Conservation (phyloP, 1,284 basidiomycete species). For the Earliella scabrosa region DNA sequence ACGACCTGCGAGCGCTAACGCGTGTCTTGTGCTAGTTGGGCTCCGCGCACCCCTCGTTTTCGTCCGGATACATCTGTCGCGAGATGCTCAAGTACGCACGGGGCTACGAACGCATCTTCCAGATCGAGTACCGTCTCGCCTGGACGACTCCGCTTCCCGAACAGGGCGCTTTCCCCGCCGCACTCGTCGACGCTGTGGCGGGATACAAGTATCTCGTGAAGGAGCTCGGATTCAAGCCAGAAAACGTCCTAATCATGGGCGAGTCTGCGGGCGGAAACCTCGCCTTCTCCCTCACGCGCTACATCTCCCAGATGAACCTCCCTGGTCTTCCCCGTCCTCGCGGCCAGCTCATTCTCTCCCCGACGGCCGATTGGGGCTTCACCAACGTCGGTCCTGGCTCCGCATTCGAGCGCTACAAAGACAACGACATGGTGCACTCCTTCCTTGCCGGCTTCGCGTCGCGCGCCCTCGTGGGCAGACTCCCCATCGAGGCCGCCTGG, state of each 20-base stretch:
- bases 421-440: conserved; percentile 45
- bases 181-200: conserved; percentile 64
- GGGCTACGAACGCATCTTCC: conserved; percentile 24
- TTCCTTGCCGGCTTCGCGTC: conserved; percentile 34
- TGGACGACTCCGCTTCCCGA: conserved; percentile 19
- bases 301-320: conserved; percentile 39
- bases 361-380: conserved; percentile 54
- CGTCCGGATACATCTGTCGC: conserved; percentile 4
- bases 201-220: conserved; percentile 63
- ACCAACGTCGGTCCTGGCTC: conserved; percentile 37
- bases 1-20: neutral
- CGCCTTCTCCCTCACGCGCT: conserved; percentile 57
- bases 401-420: conserved; percentile 23
- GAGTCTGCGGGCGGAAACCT: conserved; percentile 79
- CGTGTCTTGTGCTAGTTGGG: conserved; percentile 10
- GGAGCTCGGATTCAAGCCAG: conserved; percentile 40
- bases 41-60: conserved; percentile 43
- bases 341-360: conserved; percentile 58
- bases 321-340: conserved; percentile 42
- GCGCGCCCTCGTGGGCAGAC: conserved; percentile 45
- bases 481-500: conserved; percentile 39
- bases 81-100: conserved; percentile 6
- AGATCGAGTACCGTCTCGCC: conserved; percentile 38
- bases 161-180: conserved; percentile 60
- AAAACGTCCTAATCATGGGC: conserved; percentile 64